A percentile compares a stretch with the other conserved stretches of the same genome.
phyloP scores from a whole-genome alignment of 2,329 filamentous ascomycete species.

The Colletotrichum sp. region DNA sequence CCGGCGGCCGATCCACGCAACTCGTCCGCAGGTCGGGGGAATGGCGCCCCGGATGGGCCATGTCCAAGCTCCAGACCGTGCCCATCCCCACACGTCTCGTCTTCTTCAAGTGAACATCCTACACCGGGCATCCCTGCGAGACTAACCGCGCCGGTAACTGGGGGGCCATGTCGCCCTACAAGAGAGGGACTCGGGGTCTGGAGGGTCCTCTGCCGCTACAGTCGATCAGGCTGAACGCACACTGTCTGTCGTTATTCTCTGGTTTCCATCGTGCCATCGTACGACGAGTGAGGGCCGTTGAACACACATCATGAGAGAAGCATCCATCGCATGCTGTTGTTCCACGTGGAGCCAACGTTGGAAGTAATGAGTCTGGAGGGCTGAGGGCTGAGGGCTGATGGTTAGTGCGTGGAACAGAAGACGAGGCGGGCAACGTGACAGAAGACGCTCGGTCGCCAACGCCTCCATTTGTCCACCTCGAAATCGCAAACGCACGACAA shows the following conservation, averaged over 20 bases:
- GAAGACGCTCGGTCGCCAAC: background rate
- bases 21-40: background rate
- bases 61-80: conserved; percentile 17
- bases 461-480: background rate
- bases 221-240: background rate
- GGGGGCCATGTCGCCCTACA: background rate
- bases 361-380: background rate
- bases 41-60: background rate
- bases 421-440: background rate
- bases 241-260: background rate
- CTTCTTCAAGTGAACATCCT: conserved; percentile 8
- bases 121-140: conserved; percentile 3
- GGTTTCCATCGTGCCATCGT: background rate
- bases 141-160: background rate
- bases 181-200: background rate
- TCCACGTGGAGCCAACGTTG: background rate
- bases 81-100: conserved; percentile 16
- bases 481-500: background rate
- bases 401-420: background rate
- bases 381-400: background rate
- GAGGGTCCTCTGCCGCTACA: background rate
- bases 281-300: background rate
- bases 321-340: background rate
- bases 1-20: conserved; percentile 14
- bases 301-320: background rate